Evolutionary conservation across 768 basidiomycete genomes (phyloP).

Genomic region (Termitomyces sp.): DNA sequence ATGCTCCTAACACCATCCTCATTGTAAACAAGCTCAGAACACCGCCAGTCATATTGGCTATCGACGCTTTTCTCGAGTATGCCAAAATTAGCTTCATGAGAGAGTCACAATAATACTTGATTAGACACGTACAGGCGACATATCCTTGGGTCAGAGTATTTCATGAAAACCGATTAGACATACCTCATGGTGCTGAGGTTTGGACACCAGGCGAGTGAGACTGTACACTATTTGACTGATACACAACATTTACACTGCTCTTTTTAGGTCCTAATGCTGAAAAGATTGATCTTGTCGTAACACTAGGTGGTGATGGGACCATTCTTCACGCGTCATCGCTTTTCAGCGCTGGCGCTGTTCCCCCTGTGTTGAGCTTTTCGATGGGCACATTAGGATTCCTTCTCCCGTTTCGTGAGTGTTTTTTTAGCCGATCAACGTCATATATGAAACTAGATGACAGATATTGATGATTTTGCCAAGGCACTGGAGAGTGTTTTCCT

Average conservation of each 20-base stretch:
- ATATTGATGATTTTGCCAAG: slow-evolving; percentile 81
- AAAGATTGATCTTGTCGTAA: slow-evolving; percentile 81
- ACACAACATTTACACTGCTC: neutral
- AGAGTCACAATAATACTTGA: neutral
- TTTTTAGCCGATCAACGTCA: neutral
- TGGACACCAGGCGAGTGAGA: slow-evolving; percentile 55
- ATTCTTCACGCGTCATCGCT: slow-evolving; percentile 90
- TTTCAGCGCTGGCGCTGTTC: slow-evolving; percentile 87
- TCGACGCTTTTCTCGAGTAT: slow-evolving; percentile 67
- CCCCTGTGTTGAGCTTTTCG: slow-evolving; percentile 86
- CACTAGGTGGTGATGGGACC: slow-evolving; percentile 92
- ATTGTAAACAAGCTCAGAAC: slow-evolving; percentile 81
- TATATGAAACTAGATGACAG: slow-evolving; percentile 31
- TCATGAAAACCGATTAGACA: slow-evolving; percentile 61
- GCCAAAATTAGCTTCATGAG: slow-evolving; percentile 17
- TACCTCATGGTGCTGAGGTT: slow-evolving; percentile 55
- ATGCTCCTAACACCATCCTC: slow-evolving; percentile 57
- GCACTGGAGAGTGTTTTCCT: slow-evolving; percentile 76
- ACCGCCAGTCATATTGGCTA: slow-evolving; percentile 69
- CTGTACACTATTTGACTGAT: neutral
- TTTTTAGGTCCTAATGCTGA: slow-evolving; percentile 40
- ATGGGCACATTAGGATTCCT: slow-evolving; percentile 94
- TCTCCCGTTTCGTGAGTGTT: slow-evolving; percentile 81
- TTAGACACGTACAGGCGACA: slow-evolving; percentile 49
- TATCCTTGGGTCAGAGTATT: slow-evolving; percentile 62